Base-by-base conservation (phyloP, 176 grass and related monocot species). In the Aegilops umbellulata region DNA sequence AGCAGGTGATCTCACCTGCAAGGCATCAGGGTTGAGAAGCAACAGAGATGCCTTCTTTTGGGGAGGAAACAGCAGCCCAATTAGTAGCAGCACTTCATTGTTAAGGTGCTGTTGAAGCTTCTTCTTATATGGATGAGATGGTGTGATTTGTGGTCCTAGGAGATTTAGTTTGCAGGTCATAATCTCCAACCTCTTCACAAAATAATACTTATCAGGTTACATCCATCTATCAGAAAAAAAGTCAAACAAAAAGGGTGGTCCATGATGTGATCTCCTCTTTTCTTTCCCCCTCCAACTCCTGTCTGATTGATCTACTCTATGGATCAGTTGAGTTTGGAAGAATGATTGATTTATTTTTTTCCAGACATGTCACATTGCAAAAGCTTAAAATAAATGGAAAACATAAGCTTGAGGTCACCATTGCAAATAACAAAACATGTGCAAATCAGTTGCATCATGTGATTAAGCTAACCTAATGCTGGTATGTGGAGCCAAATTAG, bases 401-500 rank as follows among this genome's bases (percentile, higher is more conserved):
- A 41, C 0, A 30, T 51, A 38, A 88, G 84, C 19, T 30, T 31
- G 76, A 57, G 55, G 20, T 64, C 65, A 77, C 46, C 32, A 77
- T 24, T 82, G 36, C 23, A 76, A 17, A 29, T 22, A 3, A 78
- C 22, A 2, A 63, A 22, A 47, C 26, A 58, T 77, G 31, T 73
- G 65, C 17, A 72, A 41, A 7, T 69, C 39, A 83, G 65, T 34
- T 24, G 62, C 34, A 62, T 83, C 49, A 63, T 61, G 73, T 88
- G 80, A 35, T 39, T 78, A 61, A 78, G 86, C 26, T 36, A n/a
- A 88, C 34, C 80, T 69, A 88, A 83, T 83, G 47, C 72, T 34
- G 14, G 36, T 27, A 14, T 34, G 2, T 57, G 10, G 35, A 57
- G 22, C 2, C 42, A 26, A 61, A 29, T 8, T 1, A 79, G 19